Base-by-base conservation (phyloP, 768 basidiomycete genomes). In the Boletellus sp. region DNA sequence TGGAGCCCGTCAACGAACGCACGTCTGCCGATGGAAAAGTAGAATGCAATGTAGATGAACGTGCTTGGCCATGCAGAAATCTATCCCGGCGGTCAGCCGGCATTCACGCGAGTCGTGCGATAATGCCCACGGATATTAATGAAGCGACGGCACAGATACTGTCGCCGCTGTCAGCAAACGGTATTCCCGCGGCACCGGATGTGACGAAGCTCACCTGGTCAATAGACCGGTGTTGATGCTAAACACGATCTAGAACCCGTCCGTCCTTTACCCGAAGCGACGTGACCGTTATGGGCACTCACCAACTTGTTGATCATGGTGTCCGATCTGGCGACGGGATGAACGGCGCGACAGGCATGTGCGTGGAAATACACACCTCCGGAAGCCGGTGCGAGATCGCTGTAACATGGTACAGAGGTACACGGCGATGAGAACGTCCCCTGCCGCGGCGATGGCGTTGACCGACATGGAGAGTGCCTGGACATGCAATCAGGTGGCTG, bases 31-130 rank as follows among this genome's bases (percentile, higher is more conserved):
- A 83, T 74, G 60, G 77, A 81, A 57, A 84, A 83, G 62, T 77
- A 84, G 66, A 84, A 84, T 2, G 76, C 71, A 41, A 84, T 82
- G 49, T 84, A 84, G 47, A 83, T 65, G 65, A 83, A 83, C 0
- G 81, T 81, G 10, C 67, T 34, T 0, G 74, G 75, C 36, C 76
- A 76, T 6, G 70, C 71, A n/a, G 71, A 53, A 55, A 83, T 84
- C 80, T 83, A 50, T 35, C 10, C 22, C 16, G 17, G 39, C 46
- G 44, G 44, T 52, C 31, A 59, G 24, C 17, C 12, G 12, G 6
- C 4, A 3, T 6, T 47, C 12, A 1, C 10, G 5, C 11, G 1
- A 16, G 28, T 13, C 2, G 47, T n/a, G 11, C 6, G 17, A 19
- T 6, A 31, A 32, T 24, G 31, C 59, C 22, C 52, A 79, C 81